Conservation (phyloP, 805 yeast species). For the Candida oleophila region DNA sequence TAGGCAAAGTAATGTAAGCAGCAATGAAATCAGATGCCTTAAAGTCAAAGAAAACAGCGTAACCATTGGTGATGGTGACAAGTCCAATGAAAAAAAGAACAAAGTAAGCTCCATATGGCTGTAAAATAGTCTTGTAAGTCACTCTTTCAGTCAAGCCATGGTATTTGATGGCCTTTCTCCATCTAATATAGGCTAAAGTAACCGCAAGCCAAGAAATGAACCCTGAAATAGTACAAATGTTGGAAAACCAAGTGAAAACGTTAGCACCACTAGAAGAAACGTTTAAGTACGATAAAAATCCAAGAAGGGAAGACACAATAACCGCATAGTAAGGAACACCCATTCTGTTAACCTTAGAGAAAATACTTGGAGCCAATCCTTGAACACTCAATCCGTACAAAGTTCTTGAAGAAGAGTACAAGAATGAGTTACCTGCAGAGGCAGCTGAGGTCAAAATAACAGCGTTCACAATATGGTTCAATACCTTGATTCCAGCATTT, state of each 20-base stretch:
- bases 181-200: slow-evolving; percentile 54
- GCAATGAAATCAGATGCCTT: slow-evolving; percentile 61
- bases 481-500: slow-evolving; percentile 56
- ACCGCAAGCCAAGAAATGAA: slow-evolving; percentile 63
- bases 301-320: slow-evolving; percentile 30
- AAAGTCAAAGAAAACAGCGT: slow-evolving; percentile 63
- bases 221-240: slow-evolving; percentile 65
- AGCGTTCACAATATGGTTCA: slow-evolving; percentile 63
- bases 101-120: slow-evolving; percentile 59
- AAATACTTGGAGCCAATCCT: slow-evolving; percentile 39
- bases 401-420: slow-evolving; percentile 43
- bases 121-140: slow-evolving; percentile 55
- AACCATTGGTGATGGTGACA: slow-evolving; percentile 71
- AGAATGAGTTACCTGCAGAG: slow-evolving; percentile 44
- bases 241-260: slow-evolving; percentile 65
- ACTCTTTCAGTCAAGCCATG: slow-evolving; percentile 55
- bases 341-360: slow-evolving; percentile 33
- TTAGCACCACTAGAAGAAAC: slow-evolving; percentile 49
- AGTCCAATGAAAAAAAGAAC: slow-evolving; percentile 49
- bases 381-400: slow-evolving; percentile 38
- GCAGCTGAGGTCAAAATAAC: slow-evolving; percentile 60
- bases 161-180: slow-evolving; percentile 60
- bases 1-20: slow-evolving; percentile 67
- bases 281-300: slow-evolving; percentile 53
- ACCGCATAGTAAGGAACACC: slow-evolving; percentile 46